Evolutionary conservation across 2,329 filamentous ascomycete species (phyloP), one percentile per base, ranked within the genome.

Genomic region (Penicillium aurantiogriseum): DNA sequence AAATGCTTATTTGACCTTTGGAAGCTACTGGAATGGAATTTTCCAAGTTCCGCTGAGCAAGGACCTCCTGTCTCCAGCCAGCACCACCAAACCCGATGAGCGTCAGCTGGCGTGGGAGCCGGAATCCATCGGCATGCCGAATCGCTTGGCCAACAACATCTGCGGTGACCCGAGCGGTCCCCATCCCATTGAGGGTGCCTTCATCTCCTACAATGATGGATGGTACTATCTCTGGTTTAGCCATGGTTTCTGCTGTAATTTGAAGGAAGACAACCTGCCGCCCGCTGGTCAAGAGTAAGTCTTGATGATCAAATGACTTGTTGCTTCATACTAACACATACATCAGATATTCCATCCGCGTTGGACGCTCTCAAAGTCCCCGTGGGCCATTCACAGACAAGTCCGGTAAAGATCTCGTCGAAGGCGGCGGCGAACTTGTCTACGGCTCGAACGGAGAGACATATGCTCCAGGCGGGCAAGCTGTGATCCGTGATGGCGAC

Each of bases 11-110:
- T 71, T 87, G 65, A 83, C 78, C 51, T 90, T 88, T 59, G 88
- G 88, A 43, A 87, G 84, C 43, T 90, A 88, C 78, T 91, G 87
- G 86, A 74, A 76, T 6, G 83, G 86, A 62, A 80, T 90, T 61
- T 88, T 84, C 77, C 83, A 86, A 67, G 81, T 85, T 1, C 71
- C 77, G 36, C 78, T 89, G 58, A 59, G 57, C 9, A 38, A 62
- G 2, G 66, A 71, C 42, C 51, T 72, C 10, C 43, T 73, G 13
- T 68, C 68, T 1, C 50, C 60, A 1, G 55, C 52, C 10, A 65
- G 59, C 17, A 66, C 58, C 2, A 62, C 63, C 2, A n/a, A 61
- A 5, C 63, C 68, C 5, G 63, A 71, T 48, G 67, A 66, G 4
- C 59, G 57, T 5, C 71, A 74, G 58, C 57, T 75, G 23, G 71